Evolutionary conservation across 306 rosid genomes (phyloP).

Genomic region (Comarum palustre): DNA sequence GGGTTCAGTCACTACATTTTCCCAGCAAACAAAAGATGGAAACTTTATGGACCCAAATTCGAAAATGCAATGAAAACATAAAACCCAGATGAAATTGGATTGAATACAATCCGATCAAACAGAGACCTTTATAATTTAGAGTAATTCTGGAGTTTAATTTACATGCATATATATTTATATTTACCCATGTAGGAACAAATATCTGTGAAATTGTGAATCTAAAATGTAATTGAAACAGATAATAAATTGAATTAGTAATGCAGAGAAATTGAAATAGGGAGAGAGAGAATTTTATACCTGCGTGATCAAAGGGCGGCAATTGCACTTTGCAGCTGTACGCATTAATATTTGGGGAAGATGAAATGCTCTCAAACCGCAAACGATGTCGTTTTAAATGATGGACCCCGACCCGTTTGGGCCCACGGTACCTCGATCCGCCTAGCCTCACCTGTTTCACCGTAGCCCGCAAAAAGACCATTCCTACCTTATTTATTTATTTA

Average conservation of each 20-base stretch:
- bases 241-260: not conserved
- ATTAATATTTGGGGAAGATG: not conserved
- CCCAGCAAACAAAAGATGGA: not conserved
- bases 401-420: too few species aligned
- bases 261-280: not conserved
- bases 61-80: not conserved
- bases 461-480: too few species aligned
- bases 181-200: not conserved
- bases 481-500: too few species aligned
- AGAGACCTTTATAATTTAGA: not conserved
- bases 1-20: not conserved
- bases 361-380: not conserved
- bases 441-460: too few species aligned
- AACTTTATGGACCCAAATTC: not conserved
- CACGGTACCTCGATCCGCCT: too few species aligned
- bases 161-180: not conserved
- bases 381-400: too few species aligned
- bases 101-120: not conserved
- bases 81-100: not conserved
- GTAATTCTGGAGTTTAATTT: not conserved
- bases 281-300: slow-evolving; percentile 3
- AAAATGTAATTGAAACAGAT: not conserved
- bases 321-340: not conserved
- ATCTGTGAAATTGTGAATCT: not conserved
- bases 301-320: not conserved